These are phyloP conservation scores for Pecoramyces ruminantium DNA, from an alignment of 192 early-diverging fungal species.

Conservation along the genomic window DNA sequence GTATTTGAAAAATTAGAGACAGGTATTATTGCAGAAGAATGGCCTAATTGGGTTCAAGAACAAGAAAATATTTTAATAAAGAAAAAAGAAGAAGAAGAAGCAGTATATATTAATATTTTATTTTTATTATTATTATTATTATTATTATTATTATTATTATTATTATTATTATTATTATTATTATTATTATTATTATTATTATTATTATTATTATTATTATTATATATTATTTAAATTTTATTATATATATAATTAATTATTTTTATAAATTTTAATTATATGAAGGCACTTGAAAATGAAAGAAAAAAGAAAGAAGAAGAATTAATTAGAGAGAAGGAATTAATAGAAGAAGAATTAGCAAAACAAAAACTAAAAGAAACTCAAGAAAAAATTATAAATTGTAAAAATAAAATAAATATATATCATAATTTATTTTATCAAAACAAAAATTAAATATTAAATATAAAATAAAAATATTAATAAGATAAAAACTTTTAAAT, in stretches of 20 bases:
- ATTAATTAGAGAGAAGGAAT: background rate
- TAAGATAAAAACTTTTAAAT: too few relatives aligned
- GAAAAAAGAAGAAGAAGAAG: background rate
- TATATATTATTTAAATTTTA: too few relatives aligned
- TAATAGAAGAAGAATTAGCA: background rate
- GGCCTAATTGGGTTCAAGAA: background rate
- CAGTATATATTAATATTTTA: background rate
- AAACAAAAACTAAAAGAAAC: background rate
- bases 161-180: background rate
- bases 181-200: too few relatives aligned
- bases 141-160: background rate
- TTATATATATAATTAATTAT: too few relatives aligned
- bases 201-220: too few relatives aligned
- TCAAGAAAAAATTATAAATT: background rate
- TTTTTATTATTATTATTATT: background rate
- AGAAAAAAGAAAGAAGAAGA: background rate
- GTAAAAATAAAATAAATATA: background rate
- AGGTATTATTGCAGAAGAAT: background rate
- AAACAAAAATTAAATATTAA: too few relatives aligned
- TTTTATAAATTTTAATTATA: too few relatives aligned
- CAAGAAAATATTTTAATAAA: background rate
- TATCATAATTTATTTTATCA: too few relatives aligned
- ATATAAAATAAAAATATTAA: too few relatives aligned
- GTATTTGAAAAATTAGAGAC: background rate
- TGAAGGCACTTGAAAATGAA: background rate